Percentiles rank a stretch among this genome's conserved stretches.
phyloP scores from a whole-genome alignment of 2,329 filamentous ascomycete species.

The Bimuria novae-zelandiae region DNA sequence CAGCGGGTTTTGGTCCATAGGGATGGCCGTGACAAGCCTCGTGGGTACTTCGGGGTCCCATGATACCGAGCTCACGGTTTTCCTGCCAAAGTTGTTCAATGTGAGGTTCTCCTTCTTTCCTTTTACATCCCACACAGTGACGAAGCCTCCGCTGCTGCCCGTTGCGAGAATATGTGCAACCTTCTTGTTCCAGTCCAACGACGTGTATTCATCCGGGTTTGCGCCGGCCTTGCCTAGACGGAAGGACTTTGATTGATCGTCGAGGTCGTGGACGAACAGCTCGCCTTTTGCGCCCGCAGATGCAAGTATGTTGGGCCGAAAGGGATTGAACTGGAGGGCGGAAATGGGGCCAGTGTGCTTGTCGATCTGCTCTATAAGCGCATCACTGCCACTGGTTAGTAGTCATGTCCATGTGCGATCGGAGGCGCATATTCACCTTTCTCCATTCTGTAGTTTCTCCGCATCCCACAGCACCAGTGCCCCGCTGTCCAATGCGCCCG shows the following conservation, averaged over 20 bases:
- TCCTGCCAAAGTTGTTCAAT: conserved; percentile 85
- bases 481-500: conserved; percentile 92
- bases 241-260: conserved; percentile 86
- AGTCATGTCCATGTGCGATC: conserved; percentile 49
- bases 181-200: conserved; percentile 97
- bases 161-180: conserved; percentile 95
- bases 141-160: conserved; percentile 88
- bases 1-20: conserved; percentile 83
- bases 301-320: conserved; percentile 86
- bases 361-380: conserved; percentile 81
- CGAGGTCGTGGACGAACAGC: conserved; percentile 92
- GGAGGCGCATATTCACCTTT: conserved; percentile 52
- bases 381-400: conserved; percentile 59
- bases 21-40: conserved; percentile 89
- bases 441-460: conserved; percentile 62
- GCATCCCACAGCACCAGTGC: conserved; percentile 94
- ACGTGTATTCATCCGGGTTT: conserved; percentile 92
- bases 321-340: conserved; percentile 93
- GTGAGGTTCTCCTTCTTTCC: conserved; percentile 97
- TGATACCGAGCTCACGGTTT: conserved; percentile 90
- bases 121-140: conserved; percentile 98
- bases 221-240: conserved; percentile 85
- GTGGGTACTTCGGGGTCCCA: conserved; percentile 96
- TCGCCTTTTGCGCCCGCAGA: conserved; percentile 95
- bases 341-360: conserved; percentile 95